These are phyloP conservation scores for Peronospora destructor DNA, from an alignment of 352 stramenopile species.

Conservation along the genomic window DNA sequence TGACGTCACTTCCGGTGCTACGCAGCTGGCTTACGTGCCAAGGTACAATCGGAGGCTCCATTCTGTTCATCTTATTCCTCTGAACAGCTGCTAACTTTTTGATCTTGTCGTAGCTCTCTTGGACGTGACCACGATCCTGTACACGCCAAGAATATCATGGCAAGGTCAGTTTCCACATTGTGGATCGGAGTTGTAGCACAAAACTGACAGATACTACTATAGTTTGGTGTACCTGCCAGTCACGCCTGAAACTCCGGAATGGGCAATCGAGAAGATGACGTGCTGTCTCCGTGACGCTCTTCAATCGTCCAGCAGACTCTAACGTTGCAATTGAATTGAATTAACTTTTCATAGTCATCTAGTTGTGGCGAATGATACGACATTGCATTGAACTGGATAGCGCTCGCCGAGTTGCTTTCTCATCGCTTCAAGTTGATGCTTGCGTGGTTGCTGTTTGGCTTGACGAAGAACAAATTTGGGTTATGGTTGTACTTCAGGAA, in stretches of 20 bases:
- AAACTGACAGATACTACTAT: constrained; percentile 7
- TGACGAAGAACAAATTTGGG: too few relatives aligned
- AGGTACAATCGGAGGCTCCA: constrained; percentile 27
- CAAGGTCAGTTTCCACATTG: constrained; percentile 33
- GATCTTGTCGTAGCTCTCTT: constrained; percentile 29
- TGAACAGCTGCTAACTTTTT: constrained; percentile 1
- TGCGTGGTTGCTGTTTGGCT: too few relatives aligned
- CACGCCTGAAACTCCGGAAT: constrained; percentile 67
- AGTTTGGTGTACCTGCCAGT: constrained; percentile 77
- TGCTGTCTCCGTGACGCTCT: constrained; percentile 49
- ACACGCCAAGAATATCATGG: constrained; percentile 70
- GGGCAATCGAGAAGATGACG: constrained; percentile 76
- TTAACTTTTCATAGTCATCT: constrained; percentile 43
- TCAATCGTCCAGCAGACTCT: constrained; percentile 29
- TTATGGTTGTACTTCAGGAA: too few relatives aligned
- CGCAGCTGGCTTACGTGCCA: constrained; percentile 60
- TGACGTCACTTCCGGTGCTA: constrained; percentile 72
- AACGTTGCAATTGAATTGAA: constrained; percentile 46
- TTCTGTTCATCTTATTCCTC: not conserved
- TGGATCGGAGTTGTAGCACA: not conserved
- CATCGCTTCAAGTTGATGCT: too few relatives aligned
- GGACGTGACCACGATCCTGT: constrained; percentile 45
- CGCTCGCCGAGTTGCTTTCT: too few relatives aligned
- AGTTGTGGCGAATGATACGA: too few relatives aligned
- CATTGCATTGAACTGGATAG: too few relatives aligned